A percentile compares a stretch with the other conserved stretches of the same genome.
phyloP scores from a whole-genome alignment of 1,139 yeast genomes.

The Hemisphaericaspora xylofermentans region DNA sequence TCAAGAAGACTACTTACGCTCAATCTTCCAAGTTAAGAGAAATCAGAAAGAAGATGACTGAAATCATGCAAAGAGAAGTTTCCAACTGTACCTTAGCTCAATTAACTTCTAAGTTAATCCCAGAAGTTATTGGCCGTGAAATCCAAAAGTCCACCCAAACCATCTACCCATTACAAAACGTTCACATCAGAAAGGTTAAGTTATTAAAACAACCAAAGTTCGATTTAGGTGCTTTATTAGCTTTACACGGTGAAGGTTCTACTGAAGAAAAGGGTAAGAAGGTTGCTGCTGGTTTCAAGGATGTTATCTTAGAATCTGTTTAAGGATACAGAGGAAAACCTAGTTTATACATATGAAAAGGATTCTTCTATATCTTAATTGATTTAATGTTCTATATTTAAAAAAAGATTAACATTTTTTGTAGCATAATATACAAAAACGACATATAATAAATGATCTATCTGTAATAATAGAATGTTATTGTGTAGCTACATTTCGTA shows the following conservation, averaged over 20 bases:
- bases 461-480: background rate
- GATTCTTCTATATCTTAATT: conserved; percentile 6
- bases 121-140: conserved; percentile 55
- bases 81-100: conserved; percentile 51
- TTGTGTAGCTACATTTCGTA: no score
- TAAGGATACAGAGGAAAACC: conserved; percentile 18
- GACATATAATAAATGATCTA: conserved; percentile 9
- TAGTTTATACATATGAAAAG: conserved; percentile 3
- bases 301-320: conserved; percentile 51
- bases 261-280: conserved; percentile 54
- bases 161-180: conserved; percentile 52
- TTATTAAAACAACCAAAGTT: conserved; percentile 53
- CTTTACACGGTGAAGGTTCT: conserved; percentile 53
- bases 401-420: conserved; percentile 9
- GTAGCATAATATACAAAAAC: conserved; percentile 6
- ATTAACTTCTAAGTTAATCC: conserved; percentile 51
- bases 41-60: conserved; percentile 52
- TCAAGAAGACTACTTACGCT: conserved; percentile 52
- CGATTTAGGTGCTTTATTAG: conserved; percentile 51
- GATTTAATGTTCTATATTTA: conserved; percentile 4
- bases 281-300: conserved; percentile 51
- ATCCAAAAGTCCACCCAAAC: conserved; percentile 53
- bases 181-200: conserved; percentile 54
- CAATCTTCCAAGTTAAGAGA: conserved; percentile 52
- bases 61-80: conserved; percentile 54